Evolutionary conservation across 1,139 yeast species (phyloP).

Genomic region (Candida glucosophila): DNA sequence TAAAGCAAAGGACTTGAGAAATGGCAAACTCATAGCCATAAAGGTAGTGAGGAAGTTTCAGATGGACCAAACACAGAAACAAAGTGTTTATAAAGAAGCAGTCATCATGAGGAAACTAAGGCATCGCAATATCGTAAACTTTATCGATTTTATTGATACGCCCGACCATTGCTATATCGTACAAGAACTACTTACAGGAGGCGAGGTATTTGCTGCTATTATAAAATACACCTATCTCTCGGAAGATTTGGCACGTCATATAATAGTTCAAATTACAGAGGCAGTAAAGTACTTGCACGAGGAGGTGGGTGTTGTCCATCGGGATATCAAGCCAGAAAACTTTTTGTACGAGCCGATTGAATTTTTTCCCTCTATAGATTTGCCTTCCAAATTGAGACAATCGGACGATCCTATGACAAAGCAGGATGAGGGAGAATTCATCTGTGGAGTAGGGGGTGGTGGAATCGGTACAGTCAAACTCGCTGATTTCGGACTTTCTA

Average conservation of each 20-base stretch:
- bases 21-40: slow-evolving; percentile 58
- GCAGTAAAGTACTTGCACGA: slow-evolving; percentile 45
- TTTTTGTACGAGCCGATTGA: slow-evolving; percentile 56
- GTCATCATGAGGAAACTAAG: slow-evolving; percentile 48
- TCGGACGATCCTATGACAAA: slow-evolving; percentile 41
- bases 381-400: slow-evolving; percentile 29
- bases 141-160: slow-evolving; percentile 42
- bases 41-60: slow-evolving; percentile 47
- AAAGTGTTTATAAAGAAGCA: slow-evolving; percentile 49
- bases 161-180: slow-evolving; percentile 43
- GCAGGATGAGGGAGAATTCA: slow-evolving; percentile 45
- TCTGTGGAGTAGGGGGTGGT: slow-evolving; percentile 42
- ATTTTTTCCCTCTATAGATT: slow-evolving; percentile 30
- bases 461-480: slow-evolving; percentile 44
- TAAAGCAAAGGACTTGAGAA: slow-evolving; percentile 47
- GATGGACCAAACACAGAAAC: slow-evolving; percentile 46
- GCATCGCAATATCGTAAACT: slow-evolving; percentile 41
- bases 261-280: slow-evolving; percentile 41
- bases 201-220: slow-evolving; percentile 50
- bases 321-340: slow-evolving; percentile 53
- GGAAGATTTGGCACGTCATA: slow-evolving; percentile 47
- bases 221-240: slow-evolving; percentile 47
- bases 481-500: slow-evolving; percentile 53
- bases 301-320: slow-evolving; percentile 48
- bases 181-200: slow-evolving; percentile 46